Conservation (phyloP, 1,139 yeast genomes). For the Scheffersomyces parashehatae region DNA sequence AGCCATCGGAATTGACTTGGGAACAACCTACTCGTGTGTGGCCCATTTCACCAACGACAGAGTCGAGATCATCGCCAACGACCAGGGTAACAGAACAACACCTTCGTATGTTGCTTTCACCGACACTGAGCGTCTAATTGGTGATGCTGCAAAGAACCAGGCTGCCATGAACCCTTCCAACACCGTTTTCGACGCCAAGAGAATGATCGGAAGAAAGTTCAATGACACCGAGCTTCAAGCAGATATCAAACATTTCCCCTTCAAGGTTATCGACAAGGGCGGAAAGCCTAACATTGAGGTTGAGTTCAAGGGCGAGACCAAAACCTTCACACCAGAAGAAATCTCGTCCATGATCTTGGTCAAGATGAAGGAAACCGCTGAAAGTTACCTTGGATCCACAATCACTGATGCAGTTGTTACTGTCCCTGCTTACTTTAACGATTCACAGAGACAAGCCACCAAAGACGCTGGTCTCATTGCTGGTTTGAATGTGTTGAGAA, state of each 20-base stretch:
- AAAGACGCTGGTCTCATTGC: constrained; percentile 53
- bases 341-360: constrained; percentile 25
- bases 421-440: constrained; percentile 52
- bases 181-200: constrained; percentile 31
- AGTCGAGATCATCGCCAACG: constrained; percentile 43
- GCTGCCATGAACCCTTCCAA: constrained; percentile 33
- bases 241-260: constrained; percentile 48
- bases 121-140: constrained; percentile 29
- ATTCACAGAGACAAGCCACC: constrained; percentile 53
- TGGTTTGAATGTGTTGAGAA: constrained; percentile 51
- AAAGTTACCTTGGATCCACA: constrained; percentile 41
- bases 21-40: constrained; percentile 32
- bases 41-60: constrained; percentile 20
- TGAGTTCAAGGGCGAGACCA: constrained; percentile 22
- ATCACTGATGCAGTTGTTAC: constrained; percentile 52
- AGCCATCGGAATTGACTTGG: constrained; percentile 30
- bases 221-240: constrained; percentile 44
- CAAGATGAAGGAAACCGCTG: constrained; percentile 53
- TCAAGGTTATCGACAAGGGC: constrained; percentile 31
- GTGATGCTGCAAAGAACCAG: constrained; percentile 34
- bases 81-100: constrained; percentile 50
- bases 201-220: constrained; percentile 47
- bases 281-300: constrained; percentile 23
- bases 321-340: constrained; percentile 24
- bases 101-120: constrained; percentile 32